These are phyloP conservation scores for Biscutella laevigata DNA, from an alignment of 441 rosid species.

Conservation along the genomic window DNA sequence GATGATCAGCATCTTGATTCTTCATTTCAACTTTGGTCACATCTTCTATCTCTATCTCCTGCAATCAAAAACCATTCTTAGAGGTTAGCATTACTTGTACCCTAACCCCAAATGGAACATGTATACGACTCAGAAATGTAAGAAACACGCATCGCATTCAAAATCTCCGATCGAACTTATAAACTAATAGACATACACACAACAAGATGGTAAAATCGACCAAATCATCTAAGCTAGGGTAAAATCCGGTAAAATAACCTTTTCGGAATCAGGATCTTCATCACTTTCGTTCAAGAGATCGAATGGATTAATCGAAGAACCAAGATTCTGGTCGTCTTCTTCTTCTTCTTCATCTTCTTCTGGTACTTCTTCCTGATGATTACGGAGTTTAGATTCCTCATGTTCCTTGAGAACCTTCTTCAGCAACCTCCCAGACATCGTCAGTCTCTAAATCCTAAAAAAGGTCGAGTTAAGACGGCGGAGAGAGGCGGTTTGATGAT, in stretches of 20 bases:
- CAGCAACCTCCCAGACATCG: constrained; percentile 65
- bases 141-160: background rate
- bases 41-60: constrained; percentile 34
- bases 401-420: constrained; percentile 71
- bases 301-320: constrained; percentile 54
- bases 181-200: background rate
- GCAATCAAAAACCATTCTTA: constrained; percentile 22
- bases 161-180: background rate
- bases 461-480: constrained; percentile 17
- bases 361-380: constrained; percentile 20
- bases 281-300: constrained; percentile 63
- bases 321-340: constrained; percentile 24
- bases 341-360: constrained; percentile 24
- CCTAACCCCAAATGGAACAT: too few relatives aligned
- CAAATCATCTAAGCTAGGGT: background rate
- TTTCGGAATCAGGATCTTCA: constrained; percentile 33
- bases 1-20: constrained; percentile 17
- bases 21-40: constrained; percentile 21
- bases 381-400: constrained; percentile 38
- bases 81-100: background rate
- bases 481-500: constrained; percentile 16
- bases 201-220: background rate
- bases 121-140: too few relatives aligned
- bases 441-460: background rate
- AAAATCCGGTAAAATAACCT: constrained; percentile 30